Evolutionary conservation across 2,329 filamentous ascomycete genomes (phyloP).

Genomic region (Botryotinia calthae): DNA sequence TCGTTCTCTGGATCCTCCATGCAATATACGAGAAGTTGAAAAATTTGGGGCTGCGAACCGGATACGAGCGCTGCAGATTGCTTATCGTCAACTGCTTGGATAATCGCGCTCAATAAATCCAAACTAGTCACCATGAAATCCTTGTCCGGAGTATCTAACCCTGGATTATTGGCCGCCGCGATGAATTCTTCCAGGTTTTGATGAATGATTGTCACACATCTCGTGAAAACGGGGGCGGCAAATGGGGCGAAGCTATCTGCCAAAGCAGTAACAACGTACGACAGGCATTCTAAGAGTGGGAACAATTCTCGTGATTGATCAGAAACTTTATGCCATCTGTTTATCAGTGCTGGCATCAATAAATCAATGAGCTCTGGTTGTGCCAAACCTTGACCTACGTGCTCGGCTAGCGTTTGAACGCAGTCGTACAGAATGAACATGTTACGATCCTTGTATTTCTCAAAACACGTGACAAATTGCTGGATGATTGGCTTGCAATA

Average conservation of each 20-base stretch:
- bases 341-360: constrained; percentile 89
- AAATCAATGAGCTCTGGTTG: constrained; percentile 75
- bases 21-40: constrained; percentile 85
- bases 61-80: constrained; percentile 76
- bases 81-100: constrained; percentile 76
- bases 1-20: constrained; percentile 91
- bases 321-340: constrained; percentile 80
- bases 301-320: constrained; percentile 93
- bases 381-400: constrained; percentile 79
- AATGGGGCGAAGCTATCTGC: constrained; percentile 80
- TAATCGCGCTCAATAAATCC: constrained; percentile 87
- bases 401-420: constrained; percentile 92
- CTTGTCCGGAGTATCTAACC: constrained; percentile 80
- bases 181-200: constrained; percentile 81
- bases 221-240: constrained; percentile 78
- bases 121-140: constrained; percentile 95
- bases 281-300: constrained; percentile 91
- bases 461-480: constrained; percentile 90
- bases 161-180: constrained; percentile 63
- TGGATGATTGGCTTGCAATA: constrained; percentile 88
- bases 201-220: constrained; percentile 89
- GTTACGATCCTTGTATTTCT: constrained; percentile 95
- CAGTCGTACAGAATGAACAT: constrained; percentile 99
- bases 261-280: constrained; percentile 87
- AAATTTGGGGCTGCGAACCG: constrained; percentile 76